A percentile compares a stretch with the other conserved stretches of the same genome.
These are phyloP conservation scores for Trichoderma brevicompactum DNA, from an alignment of 2,329 filamentous ascomycete species.

Conservation along the genomic window DNA sequence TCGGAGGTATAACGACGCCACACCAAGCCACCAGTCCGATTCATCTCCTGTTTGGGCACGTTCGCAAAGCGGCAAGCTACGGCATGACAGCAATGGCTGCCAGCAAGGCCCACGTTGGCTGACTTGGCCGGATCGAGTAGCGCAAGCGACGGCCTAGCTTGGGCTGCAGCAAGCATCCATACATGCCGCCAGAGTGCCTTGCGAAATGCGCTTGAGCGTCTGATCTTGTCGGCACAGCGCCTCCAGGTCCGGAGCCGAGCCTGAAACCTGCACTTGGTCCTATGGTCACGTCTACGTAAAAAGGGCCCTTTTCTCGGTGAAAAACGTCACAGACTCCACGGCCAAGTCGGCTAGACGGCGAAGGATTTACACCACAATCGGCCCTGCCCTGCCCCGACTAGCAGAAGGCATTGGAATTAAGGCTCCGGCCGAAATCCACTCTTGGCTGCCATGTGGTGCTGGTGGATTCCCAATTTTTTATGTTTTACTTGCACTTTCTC, in stretches of 20 bases:
- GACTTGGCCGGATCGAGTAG: conserved; percentile 19
- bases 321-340: conserved; percentile 12
- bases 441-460: conserved; percentile 17
- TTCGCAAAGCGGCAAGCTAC: conserved; percentile 21
- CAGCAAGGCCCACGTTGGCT: not conserved
- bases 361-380: conserved; percentile 23
- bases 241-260: not conserved
- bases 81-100: not conserved
- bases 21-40: conserved; percentile 16
- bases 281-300: conserved; percentile 8
- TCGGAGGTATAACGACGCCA: conserved; percentile 22
- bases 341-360: conserved; percentile 23
- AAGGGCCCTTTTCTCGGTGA: conserved; percentile 15
- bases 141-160: conserved; percentile 16
- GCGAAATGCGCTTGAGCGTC: conserved; percentile 8
- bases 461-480: not conserved
- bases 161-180: not conserved
- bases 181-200: conserved; percentile 9
- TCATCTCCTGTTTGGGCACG: conserved; percentile 14
- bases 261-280: conserved; percentile 4
- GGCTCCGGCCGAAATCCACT: not conserved
- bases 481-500: not conserved
- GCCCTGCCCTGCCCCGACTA: conserved; percentile 13
- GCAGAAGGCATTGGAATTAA: not conserved
- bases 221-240: conserved; percentile 10